Base-by-base conservation (phyloP, 805 yeast genomes). In the Candida xiaguanensis region DNA sequence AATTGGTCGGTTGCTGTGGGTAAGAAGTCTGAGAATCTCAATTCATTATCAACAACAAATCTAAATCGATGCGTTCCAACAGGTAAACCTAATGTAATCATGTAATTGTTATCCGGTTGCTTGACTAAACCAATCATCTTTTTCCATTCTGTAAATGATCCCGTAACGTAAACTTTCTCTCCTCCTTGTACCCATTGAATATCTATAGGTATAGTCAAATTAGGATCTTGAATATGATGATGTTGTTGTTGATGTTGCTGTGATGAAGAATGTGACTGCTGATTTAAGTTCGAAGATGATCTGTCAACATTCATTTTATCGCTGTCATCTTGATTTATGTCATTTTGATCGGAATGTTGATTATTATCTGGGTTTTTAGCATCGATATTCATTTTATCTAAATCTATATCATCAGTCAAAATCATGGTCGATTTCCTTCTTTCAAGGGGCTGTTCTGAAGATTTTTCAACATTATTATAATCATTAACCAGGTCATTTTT, bases 161-260 rank as follows among this genome's bases (percentile, higher is more conserved):
- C 99, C 25, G 97, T 93, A 11, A 91, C 96, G 59, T 89, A 93
- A 2, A 93, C 98, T 52, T 85, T 85, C 36, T 77, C 77, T 44
- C 99, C 99, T n/a, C 98, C 98, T 61, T 91, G 96, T 13, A 80
- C 81, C 99, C 99, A 91, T 47, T 78, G 79, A 42, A 89, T 83
- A 41, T 83, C 89, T 1, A 88, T 71, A 1, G 80, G 80, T 9
- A 67, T 56, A 5, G 65, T 62, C 5, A 58, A 48, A 29, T 43
- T 53, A 7, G 65, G 60, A 40, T 60, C 69, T 1, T 48, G 50
- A 19, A 38, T 42, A n/a, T 36, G 34, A 19, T 28, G 31, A 14
- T 22, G 24, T 16, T 13, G 38, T 14, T 34, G 39, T 28, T 25
- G 29, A 19, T 4, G n/a, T 16, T 13, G 36, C 13, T 18, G 35